Conservation (phyloP, 306 rosid genomes). For the Neltuma alba region DNA sequence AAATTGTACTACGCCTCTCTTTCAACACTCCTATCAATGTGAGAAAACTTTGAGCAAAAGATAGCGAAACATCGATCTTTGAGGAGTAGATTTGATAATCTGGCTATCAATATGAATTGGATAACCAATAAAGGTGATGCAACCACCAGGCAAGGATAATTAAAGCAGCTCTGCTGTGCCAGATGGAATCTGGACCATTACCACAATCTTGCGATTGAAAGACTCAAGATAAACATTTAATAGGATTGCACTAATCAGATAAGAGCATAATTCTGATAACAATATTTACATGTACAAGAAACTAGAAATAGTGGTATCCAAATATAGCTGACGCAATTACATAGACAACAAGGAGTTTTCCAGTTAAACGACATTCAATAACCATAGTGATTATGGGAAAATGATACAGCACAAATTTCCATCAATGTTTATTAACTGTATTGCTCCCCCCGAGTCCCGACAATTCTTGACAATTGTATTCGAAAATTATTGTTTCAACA, state of each 20-base stretch:
- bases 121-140: constrained; percentile 34
- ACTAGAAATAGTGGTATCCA: not conserved
- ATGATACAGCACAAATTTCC: constrained; percentile 13
- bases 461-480: not conserved
- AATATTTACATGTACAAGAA: not conserved
- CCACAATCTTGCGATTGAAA: not conserved
- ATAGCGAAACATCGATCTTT: not conserved
- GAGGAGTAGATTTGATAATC: not conserved
- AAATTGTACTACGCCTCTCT: not conserved
- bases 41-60: not conserved
- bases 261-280: not conserved
- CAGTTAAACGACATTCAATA: not conserved
- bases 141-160: constrained; percentile 22
- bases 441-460: not conserved
- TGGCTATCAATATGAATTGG: constrained; percentile 8
- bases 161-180: constrained; percentile 17
- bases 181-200: constrained; percentile 23
- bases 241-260: constrained; percentile 8
- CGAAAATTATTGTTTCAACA: not conserved
- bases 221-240: not conserved
- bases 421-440: constrained; percentile 25
- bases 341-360: not conserved
- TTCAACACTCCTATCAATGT: not conserved
- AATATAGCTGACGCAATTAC: not conserved
- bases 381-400: not conserved